phyloP scores from a whole-genome alignment of 2,329 filamentous ascomycete genomes.

The Xylariales sp. region DNA sequence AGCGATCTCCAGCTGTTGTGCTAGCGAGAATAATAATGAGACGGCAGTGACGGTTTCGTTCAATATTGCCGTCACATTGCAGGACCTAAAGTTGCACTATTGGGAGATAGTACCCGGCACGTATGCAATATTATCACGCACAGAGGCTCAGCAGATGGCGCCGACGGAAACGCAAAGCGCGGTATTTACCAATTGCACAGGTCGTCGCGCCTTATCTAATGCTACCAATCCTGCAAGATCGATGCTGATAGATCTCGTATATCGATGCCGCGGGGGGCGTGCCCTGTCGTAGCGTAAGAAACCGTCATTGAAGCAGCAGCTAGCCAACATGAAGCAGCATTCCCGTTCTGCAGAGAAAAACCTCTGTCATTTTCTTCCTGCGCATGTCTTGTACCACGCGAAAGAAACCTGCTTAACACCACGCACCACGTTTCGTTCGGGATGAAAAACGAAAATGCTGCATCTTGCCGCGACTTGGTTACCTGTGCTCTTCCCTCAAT shows the following conservation, averaged over 20 bases:
- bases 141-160: constrained; percentile 8
- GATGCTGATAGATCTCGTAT: constrained; percentile 23
- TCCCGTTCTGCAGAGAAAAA: constrained; percentile 34
- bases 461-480: neutral
- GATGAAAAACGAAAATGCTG: constrained; percentile 12
- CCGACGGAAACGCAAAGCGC: constrained; percentile 7
- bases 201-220: neutral
- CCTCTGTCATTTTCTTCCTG: constrained; percentile 37
- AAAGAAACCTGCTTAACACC: constrained; percentile 6
- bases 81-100: constrained; percentile 21
- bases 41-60: constrained; percentile 18
- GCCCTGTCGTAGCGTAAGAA: constrained; percentile 25
- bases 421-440: neutral
- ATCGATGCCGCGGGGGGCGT: constrained; percentile 13
- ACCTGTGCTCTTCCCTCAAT: neutral
- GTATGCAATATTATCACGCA: constrained; percentile 23
- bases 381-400: constrained; percentile 36
- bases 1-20: constrained; percentile 25
- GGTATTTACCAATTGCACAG: constrained; percentile 3
- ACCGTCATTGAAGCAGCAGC: constrained; percentile 24
- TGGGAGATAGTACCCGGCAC: constrained; percentile 5
- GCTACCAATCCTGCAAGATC: constrained; percentile 21
- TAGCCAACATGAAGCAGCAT: constrained; percentile 23
- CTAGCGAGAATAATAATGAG: constrained; percentile 13
- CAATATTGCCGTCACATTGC: constrained; percentile 32